phyloP scores from a whole-genome alignment of 192 early-diverging fungal species.

The Coemansia sp. region DNA sequence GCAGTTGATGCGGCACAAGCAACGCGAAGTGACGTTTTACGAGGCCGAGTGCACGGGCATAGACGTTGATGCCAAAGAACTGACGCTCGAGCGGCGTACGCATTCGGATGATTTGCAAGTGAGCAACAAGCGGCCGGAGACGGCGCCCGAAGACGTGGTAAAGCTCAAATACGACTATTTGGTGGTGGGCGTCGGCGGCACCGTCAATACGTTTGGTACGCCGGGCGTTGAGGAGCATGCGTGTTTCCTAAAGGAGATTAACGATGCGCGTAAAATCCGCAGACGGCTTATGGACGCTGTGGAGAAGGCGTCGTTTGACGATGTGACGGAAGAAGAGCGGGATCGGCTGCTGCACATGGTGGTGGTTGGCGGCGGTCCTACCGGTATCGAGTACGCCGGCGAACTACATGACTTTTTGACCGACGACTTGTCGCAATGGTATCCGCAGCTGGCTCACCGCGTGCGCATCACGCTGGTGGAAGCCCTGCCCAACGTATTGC shows the following conservation, averaged over 20 bases:
- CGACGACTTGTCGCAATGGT: slow-evolving; percentile 74
- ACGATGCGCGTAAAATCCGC: slow-evolving; percentile 81
- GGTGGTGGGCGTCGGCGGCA: slow-evolving; percentile 78
- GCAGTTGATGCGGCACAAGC: slow-evolving; percentile 83
- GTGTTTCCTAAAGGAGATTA: slow-evolving; percentile 82
- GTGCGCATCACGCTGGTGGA: slow-evolving; percentile 74
- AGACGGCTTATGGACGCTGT: slow-evolving; percentile 76
- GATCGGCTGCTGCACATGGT: slow-evolving; percentile 74
- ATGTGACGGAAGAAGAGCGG: slow-evolving; percentile 63
- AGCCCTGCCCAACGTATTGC: slow-evolving; percentile 74
- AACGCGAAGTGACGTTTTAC: slow-evolving; percentile 77
- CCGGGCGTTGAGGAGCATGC: slow-evolving; percentile 82
- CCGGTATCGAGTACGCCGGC: slow-evolving; percentile 71
- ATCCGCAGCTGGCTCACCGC: slow-evolving; percentile 67
- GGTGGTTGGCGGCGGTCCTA: slow-evolving; percentile 87
- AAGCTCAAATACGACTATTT: slow-evolving; percentile 74
- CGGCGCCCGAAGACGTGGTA: slow-evolving; percentile 13
- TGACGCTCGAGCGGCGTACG: slow-evolving; percentile 69
- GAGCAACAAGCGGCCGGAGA: slow-evolving; percentile 59
- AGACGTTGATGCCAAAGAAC: slow-evolving; percentile 74
- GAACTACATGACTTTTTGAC: slow-evolving; percentile 82
- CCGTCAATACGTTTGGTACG: slow-evolving; percentile 82
- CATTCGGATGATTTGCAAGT: slow-evolving; percentile 58
- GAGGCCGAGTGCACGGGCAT: slow-evolving; percentile 92
- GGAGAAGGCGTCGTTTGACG: slow-evolving; percentile 73